Conservation (phyloP, 768 basidiomycete genomes). For the Pholiota molesta region DNA sequence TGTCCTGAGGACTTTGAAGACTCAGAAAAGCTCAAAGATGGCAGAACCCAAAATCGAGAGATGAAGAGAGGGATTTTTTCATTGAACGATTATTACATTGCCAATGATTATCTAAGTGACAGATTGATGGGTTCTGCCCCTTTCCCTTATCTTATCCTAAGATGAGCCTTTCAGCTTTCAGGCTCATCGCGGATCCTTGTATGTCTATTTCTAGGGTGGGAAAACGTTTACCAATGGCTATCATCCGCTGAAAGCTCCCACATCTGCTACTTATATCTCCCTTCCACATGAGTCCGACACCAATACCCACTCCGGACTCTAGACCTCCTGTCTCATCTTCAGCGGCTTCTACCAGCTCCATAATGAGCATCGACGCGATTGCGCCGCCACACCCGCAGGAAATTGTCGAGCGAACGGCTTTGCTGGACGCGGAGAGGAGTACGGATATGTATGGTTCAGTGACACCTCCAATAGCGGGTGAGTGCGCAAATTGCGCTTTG, state of each 20-base stretch:
- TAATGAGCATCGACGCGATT: constrained; percentile 38
- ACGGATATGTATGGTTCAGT: constrained; percentile 31
- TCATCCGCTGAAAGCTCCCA: background rate
- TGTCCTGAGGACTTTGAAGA: too few species aligned
- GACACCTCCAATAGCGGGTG: constrained; percentile 26
- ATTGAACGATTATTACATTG: too few species aligned
- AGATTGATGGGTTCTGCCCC: too few species aligned
- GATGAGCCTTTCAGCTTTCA: too few species aligned
- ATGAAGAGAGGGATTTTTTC: too few species aligned
- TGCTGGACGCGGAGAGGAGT: constrained; percentile 33
- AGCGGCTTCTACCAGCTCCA: constrained; percentile 32
- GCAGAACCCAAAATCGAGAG: too few species aligned
- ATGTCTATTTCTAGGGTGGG: too few species aligned
- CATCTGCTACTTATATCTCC: background rate
- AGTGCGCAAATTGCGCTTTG: constrained; percentile 3
- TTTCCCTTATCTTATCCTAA: too few species aligned
- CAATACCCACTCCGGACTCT: constrained; percentile 9
- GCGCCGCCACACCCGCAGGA: constrained; percentile 12
- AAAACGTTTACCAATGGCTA: background rate
- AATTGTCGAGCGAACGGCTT: constrained; percentile 34
- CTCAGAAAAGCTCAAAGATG: too few species aligned
- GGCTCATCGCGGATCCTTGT: too few species aligned
- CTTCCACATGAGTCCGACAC: background rate
- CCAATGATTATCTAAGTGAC: too few species aligned
- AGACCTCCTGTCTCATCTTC: constrained; percentile 18